phyloP scores from a whole-genome alignment of 257 asterid genomes.

The Mentha longifolia region DNA sequence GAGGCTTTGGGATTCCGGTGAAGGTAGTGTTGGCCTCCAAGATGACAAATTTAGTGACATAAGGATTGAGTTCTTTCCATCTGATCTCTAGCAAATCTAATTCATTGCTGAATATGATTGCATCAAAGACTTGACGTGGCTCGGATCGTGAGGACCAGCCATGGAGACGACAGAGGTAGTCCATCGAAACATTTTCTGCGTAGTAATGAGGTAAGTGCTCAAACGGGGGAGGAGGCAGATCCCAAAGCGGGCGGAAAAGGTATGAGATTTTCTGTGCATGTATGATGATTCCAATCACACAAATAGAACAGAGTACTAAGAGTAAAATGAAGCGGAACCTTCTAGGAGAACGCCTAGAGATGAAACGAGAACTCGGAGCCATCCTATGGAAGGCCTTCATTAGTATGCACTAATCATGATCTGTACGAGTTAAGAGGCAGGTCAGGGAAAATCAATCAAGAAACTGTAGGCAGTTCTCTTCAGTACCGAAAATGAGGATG shows the following conservation, averaged over 20 bases:
- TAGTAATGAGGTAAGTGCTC: constrained; percentile 77
- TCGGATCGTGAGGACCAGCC: constrained; percentile 78
- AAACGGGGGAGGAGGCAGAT: constrained; percentile 72
- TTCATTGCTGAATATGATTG: constrained; percentile 85
- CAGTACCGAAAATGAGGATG: background rate
- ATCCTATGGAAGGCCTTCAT: constrained; percentile 41
- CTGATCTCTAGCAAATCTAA: constrained; percentile 85
- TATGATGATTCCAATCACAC: constrained; percentile 41
- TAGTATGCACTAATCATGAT: constrained; percentile 33
- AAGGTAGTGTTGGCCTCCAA: constrained; percentile 92
- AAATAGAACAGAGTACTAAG: constrained; percentile 51
- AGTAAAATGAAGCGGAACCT: constrained; percentile 44
- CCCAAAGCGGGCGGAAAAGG: constrained; percentile 96
- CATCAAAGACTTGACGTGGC: constrained; percentile 87
- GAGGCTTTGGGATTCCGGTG: constrained; percentile 86
- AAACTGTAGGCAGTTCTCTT: background rate
- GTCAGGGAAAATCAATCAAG: background rate
- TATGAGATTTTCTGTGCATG: constrained; percentile 68
- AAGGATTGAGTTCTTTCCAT: constrained; percentile 83
- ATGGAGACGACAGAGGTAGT: constrained; percentile 75
- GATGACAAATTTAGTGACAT: constrained; percentile 73
- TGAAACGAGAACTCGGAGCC: constrained; percentile 59
- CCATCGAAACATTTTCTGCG: constrained; percentile 88
- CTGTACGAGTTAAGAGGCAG: constrained; percentile 43
- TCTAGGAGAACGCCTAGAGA: constrained; percentile 47